These are phyloP conservation scores for Akanthomyces lecanii DNA, from an alignment of 2,329 filamentous ascomycete species.

Conservation along the genomic window DNA sequence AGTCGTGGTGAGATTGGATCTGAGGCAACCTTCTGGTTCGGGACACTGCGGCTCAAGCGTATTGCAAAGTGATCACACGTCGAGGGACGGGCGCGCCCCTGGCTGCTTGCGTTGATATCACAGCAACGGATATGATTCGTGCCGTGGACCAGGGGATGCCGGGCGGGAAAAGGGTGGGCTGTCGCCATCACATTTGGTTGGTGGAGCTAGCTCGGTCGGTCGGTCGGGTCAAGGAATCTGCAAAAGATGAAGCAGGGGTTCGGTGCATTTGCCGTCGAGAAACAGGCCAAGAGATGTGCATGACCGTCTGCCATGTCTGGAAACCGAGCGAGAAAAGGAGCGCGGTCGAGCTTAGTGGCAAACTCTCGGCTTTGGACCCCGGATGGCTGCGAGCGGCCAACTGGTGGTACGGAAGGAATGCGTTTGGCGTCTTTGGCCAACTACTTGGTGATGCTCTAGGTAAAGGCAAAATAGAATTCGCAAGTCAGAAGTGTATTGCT, in stretches of 20 bases:
- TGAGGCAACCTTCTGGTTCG: constrained; percentile 2
- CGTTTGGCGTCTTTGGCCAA: no score
- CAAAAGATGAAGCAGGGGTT: background rate
- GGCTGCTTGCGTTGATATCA: background rate
- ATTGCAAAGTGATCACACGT: background rate
- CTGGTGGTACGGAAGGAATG: background rate
- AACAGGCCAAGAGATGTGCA: background rate
- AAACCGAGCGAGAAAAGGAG: background rate
- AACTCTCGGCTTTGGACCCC: background rate
- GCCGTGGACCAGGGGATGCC: background rate
- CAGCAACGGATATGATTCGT: background rate
- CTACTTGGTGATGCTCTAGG: background rate
- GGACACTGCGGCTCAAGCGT: background rate
- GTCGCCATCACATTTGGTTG: background rate
- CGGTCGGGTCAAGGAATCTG: background rate
- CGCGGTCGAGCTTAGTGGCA: background rate
- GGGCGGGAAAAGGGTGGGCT: background rate
- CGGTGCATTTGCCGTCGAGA: background rate
- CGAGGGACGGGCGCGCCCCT: no score
- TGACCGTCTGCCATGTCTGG: background rate
- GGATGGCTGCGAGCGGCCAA: background rate
- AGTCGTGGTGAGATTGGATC: constrained; percentile 9
- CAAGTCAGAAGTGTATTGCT: no score
- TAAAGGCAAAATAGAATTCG: background rate
- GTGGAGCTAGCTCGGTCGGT: constrained; percentile 3